These are phyloP conservation scores for Amanita inopinata DNA, from an alignment of 768 basidiomycete species.

Conservation along the genomic window DNA sequence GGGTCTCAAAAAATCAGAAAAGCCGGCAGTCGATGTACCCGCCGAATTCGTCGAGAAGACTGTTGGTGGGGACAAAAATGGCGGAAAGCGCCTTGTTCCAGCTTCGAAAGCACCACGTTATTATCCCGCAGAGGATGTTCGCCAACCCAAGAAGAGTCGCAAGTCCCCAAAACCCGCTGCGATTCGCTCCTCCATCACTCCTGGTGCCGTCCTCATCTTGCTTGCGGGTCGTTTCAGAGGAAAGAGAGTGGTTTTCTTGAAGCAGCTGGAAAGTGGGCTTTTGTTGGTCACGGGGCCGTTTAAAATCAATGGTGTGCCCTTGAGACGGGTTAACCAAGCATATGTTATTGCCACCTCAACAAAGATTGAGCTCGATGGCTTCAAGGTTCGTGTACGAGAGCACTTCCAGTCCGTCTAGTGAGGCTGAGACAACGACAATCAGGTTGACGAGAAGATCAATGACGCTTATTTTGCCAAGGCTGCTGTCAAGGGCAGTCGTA, in stretches of 20 bases:
- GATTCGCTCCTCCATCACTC: conserved; percentile 82
- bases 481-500: conserved; percentile 52
- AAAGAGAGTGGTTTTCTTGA: conserved; percentile 97
- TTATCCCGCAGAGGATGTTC: conserved; percentile 94
- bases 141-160: conserved; percentile 83
- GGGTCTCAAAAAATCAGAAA: conserved; percentile 70
- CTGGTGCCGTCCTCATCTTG: conserved; percentile 91
- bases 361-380: conserved; percentile 68
- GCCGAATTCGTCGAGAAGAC: conserved; percentile 66
- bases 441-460: conserved; percentile 87
- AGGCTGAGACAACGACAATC: conserved; percentile 9
- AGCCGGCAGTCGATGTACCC: conserved; percentile 48
- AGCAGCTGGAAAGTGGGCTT: conserved; percentile 87
- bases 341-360: conserved; percentile 99
- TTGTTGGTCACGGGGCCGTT: conserved; percentile 95
- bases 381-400: conserved; percentile 46
- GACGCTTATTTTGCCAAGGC: conserved; percentile 91
- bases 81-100: conserved; percentile 79
- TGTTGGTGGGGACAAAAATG: conserved; percentile 87
- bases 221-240: conserved; percentile 97
- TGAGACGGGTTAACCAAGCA: conserved; percentile 96
- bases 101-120: conserved; percentile 78
- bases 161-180: conserved; percentile 72
- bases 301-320: conserved; percentile 97
- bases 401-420: conserved; percentile 4